Conservation (phyloP, 2,329 filamentous ascomycete genomes). For the Penicillium palitans region DNA sequence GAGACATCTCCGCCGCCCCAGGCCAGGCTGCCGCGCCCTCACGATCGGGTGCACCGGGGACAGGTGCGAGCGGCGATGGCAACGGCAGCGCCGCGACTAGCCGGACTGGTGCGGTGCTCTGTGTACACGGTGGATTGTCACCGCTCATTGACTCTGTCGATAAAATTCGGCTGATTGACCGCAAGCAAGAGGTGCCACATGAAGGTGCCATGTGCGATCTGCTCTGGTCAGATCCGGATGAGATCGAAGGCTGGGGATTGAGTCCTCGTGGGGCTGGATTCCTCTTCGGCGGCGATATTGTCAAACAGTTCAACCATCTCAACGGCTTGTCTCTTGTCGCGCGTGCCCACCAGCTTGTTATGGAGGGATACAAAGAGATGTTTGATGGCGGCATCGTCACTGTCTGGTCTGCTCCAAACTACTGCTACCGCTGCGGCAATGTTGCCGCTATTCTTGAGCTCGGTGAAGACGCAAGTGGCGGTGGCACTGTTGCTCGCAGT, state of each 20-base stretch:
- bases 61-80: slow-evolving; percentile 72
- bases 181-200: slow-evolving; percentile 97
- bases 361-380: slow-evolving; percentile 99
- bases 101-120: slow-evolving; percentile 80
- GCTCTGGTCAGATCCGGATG: slow-evolving; percentile 96
- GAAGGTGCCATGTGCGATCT: slow-evolving; percentile 99
- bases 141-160: slow-evolving; percentile 91
- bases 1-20: slow-evolving; percentile 46
- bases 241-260: slow-evolving; percentile 95
- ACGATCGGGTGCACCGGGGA: slow-evolving; percentile 72
- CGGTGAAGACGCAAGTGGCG: slow-evolving; percentile 78
- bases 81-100: slow-evolving; percentile 49
- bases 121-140: slow-evolving; percentile 90
- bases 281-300: slow-evolving; percentile 91
- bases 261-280: slow-evolving; percentile 94
- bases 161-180: slow-evolving; percentile 90
- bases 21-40: slow-evolving; percentile 43
- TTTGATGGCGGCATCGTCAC: slow-evolving; percentile 95
- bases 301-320: slow-evolving; percentile 90
- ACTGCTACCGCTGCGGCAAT: slow-evolving; percentile 94
- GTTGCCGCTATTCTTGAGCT: slow-evolving; percentile 93
- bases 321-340: slow-evolving; percentile 93
- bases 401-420: slow-evolving; percentile 97
- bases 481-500: slow-evolving; percentile 67
- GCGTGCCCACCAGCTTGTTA: slow-evolving; percentile 93